Percentiles rank a stretch among this genome's conserved stretches.
These are phyloP conservation scores for Cytidiella melzeri DNA, from an alignment of 768 basidiomycete species.

Conservation along the genomic window DNA sequence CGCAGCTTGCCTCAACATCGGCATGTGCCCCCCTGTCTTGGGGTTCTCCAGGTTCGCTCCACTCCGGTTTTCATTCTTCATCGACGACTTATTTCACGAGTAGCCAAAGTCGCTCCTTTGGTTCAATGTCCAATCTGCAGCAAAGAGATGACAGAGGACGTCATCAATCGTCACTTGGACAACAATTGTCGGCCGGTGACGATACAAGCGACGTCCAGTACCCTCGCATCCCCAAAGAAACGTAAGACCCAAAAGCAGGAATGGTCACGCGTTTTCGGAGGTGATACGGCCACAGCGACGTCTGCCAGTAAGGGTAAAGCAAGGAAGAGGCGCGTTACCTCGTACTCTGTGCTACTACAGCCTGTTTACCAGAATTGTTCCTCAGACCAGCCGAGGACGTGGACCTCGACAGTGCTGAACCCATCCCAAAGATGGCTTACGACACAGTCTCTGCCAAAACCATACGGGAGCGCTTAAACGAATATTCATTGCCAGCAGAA, in stretches of 20 bases:
- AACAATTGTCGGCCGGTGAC: constrained; percentile 39
- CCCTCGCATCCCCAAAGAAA: constrained; percentile 19
- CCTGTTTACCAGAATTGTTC: constrained; percentile 14
- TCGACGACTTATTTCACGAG: too few relatives aligned
- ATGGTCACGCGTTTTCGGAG: constrained; percentile 20
- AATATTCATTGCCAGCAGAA: constrained; percentile 41
- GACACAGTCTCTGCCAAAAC: constrained; percentile 55
- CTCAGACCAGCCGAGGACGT: constrained; percentile 1
- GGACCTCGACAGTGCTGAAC: constrained; percentile 26
- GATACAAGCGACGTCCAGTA: constrained; percentile 4
- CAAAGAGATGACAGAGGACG: constrained; percentile 35
- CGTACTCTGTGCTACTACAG: not conserved
- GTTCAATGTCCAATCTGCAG: constrained; percentile 63
- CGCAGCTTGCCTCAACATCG: too few relatives aligned
- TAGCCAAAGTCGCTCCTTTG: too few relatives aligned
- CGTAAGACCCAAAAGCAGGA: constrained; percentile 31
- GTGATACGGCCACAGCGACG: not conserved
- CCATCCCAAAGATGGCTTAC: constrained; percentile 62
- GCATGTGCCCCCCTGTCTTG: too few relatives aligned
- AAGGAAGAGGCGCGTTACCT: constrained; percentile 7
- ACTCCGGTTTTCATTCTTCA: too few relatives aligned
- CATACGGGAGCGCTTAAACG: constrained; percentile 47
- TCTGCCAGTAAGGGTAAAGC: constrained; percentile 10
- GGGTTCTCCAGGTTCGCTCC: too few relatives aligned
- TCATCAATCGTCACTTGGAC: constrained; percentile 66